Base-by-base conservation (phyloP, 345 rosid species). In the Eucalyptus viminalis region DNA sequence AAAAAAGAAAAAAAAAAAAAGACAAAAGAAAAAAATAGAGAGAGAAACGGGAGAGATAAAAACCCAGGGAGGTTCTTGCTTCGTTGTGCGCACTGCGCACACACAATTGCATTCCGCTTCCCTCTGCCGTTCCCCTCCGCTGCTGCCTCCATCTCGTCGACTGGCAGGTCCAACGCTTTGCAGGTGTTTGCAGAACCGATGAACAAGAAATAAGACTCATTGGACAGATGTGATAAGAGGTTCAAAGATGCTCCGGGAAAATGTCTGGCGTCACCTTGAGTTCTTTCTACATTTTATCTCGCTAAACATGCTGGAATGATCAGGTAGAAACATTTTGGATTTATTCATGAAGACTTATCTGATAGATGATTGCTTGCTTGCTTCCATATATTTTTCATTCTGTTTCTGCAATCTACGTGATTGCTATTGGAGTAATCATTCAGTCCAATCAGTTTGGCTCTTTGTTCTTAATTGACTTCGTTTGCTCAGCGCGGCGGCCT, bases 201-300 rank as follows among this genome's bases (percentile, higher is more conserved):
- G 7, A 49, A 0, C 50, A 49, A 49, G 51, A 49, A 0, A 49
- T 49, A 0, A 0, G 51, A 49, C 17, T 49, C 51, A 49, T 5
- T 49, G 17, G 51, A 49, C 17, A 49, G 51, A 0, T 51, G 22
- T 15, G 56, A 0, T 2, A 51, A 51, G 56, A 51, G 22, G 56
- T 51, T 15, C 22, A 0, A 51, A 51, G 22, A 51, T 51, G 9
- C 56, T 16, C 0, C 4, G 22, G 8, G 93, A 90, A 94, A 45
- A 83, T 29, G 34, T 83, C 50, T 45, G 86, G 53, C 47, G 1
- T 83, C 86, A 45, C n/a, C 50, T n/a, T 22, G 19, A 45, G 86
- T 83, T 60, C 43, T 60, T 1, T 60, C n/a, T 60, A 25, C 14
- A 25, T 16, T 25, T 83, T 45, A 0, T 45, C 43, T 44, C 27